Evolutionary conservation across 371 early-diverging fungal species (phyloP).

Genomic region (Mucor mucedo): DNA sequence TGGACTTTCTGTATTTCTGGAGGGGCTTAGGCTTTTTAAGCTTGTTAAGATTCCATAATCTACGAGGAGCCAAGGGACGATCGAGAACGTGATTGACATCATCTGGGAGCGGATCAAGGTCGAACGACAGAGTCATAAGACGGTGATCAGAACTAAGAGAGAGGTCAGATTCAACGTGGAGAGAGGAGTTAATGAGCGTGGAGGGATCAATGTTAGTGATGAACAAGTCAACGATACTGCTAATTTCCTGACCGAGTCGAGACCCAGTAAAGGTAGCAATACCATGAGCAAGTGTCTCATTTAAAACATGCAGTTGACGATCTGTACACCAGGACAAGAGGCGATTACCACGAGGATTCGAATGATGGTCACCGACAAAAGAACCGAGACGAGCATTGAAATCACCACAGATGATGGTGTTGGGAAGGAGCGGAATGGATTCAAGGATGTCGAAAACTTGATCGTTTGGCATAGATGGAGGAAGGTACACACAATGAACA

Average conservation of each 20-base stretch:
- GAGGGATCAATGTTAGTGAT: background rate
- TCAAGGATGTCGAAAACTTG: conserved; percentile 4
- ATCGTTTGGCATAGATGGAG: conserved; percentile 9
- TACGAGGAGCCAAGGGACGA: background rate
- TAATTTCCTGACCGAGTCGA: background rate
- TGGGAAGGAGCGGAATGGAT: conserved; percentile 4
- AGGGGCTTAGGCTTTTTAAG: background rate
- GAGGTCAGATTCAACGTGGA: background rate
- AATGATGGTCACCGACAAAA: conserved; percentile 1
- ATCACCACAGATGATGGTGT: conserved; percentile 23
- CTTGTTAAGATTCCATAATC: conserved; percentile 18
- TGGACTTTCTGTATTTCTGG: background rate
- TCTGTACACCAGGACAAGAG: background rate
- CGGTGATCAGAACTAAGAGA: conserved; percentile 7
- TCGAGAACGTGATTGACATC: background rate
- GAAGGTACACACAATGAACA: conserved; percentile 21
- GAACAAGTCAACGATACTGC: background rate
- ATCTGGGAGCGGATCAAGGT: background rate
- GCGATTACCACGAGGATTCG: conserved; percentile 2
- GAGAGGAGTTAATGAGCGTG: background rate
- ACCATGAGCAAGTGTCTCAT: background rate
- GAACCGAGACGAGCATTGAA: conserved; percentile 16
- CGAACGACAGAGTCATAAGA: conserved; percentile 3
- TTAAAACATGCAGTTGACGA: background rate
- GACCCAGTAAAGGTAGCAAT: background rate